phyloP scores from a whole-genome alignment of 768 basidiomycete species.

The Suillus clintonianus region DNA sequence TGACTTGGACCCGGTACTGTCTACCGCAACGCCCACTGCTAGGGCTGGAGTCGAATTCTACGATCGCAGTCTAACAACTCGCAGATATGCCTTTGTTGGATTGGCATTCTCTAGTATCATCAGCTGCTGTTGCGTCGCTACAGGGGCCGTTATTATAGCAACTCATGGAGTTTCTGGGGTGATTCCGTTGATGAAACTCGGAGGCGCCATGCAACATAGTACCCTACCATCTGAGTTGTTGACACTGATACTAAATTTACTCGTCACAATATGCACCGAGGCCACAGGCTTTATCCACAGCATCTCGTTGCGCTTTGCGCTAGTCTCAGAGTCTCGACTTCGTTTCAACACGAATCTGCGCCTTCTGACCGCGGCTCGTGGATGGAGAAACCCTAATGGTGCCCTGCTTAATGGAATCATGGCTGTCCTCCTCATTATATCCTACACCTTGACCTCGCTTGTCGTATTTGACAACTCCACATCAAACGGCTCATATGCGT shows the following conservation, averaged over 20 bases:
- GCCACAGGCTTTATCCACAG: constrained; percentile 29
- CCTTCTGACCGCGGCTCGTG: constrained; percentile 21
- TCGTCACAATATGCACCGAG: constrained; percentile 30
- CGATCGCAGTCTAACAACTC: constrained; percentile 27
- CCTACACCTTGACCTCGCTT: constrained; percentile 29
- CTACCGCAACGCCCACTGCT: neutral
- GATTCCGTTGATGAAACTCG: neutral
- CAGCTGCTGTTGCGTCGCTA: constrained; percentile 23
- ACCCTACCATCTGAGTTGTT: constrained; percentile 19
- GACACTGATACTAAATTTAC: constrained; percentile 24
- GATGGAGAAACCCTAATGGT: constrained; percentile 24
- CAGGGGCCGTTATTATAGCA: constrained; percentile 24
- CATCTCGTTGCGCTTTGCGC: constrained; percentile 26
- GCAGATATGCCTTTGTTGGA: constrained; percentile 26
- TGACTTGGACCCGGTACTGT: neutral
- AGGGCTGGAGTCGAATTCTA: constrained; percentile 26
- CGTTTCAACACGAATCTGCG: constrained; percentile 19
- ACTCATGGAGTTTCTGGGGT: neutral
- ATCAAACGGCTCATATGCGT: too few species aligned
- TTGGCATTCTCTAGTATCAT: constrained; percentile 23
- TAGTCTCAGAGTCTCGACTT: constrained; percentile 21
- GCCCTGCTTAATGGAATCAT: constrained; percentile 20
- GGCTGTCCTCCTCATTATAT: constrained; percentile 29
- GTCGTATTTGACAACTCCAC: constrained; percentile 12
- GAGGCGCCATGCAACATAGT: too few species aligned